Evolutionary conservation across 106 monocot genomes (phyloP), one percentile per base, ranked within the genome.

Genomic region (Agapanthus africanus): DNA sequence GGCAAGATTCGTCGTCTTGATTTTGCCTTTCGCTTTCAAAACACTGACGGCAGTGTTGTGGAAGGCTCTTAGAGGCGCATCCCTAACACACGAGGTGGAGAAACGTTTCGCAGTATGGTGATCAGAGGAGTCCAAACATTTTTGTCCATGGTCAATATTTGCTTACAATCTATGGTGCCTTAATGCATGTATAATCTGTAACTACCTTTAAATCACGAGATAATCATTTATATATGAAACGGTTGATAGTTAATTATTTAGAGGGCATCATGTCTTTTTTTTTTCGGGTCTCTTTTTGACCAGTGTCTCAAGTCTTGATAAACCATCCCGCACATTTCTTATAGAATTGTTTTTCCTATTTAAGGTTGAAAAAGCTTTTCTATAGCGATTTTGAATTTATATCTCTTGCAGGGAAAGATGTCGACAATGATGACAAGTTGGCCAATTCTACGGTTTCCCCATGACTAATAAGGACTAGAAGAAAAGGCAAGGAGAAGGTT

Each of bases 401-500:
- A 9, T 44, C 1, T 11, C 44, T 44, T 44, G 44, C 44, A 44
- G 44, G 44, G 10, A 44, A 44, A 44, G 44, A 44, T 44, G 39
- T 39, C 10, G 44, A 11, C 44, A 44, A 11, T 44, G 16, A 44
- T 44, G 44, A 44, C 16, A 44, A 6, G 16, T 44, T 44, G 10
- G 39, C 4, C 10, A 44, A 14, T 44, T 44, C 44, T 44, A 16
- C 44, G 2, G 44, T 44, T 44, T 44, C 44, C 16, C 10, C 44
- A 44, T 2, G 10, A 16, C 44, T 9, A 44, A 44, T 44, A 14
- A 52, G 13, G 13, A 23, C 52, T n/a, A n/a, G n/a, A 22, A 52
- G 13, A 52, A 52, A 52, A 23, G 52, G 52, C 1, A 52, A 52
- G 22, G 52, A 52, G 52, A 52, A 52, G 52, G 52, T 52, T 52